A percentile compares a stretch with the other conserved stretches of the same genome.
These are phyloP conservation scores for Russula foetens DNA, from an alignment of 768 basidiomycete genomes.

Conservation along the genomic window DNA sequence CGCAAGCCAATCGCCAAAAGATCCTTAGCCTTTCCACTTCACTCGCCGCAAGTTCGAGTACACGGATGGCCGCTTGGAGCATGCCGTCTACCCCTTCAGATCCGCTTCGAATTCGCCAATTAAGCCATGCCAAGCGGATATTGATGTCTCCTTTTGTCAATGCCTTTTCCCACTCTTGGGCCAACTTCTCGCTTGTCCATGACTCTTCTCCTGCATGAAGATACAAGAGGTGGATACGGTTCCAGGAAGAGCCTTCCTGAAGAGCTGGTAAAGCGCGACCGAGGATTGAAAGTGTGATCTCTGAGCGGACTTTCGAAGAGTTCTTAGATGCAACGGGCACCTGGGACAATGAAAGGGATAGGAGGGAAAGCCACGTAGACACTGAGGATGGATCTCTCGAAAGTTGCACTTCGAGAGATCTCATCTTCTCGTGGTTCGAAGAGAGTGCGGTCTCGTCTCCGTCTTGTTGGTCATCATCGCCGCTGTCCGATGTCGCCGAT, in stretches of 20 bases:
- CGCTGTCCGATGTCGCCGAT: conserved; percentile 7
- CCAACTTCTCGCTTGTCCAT: conserved; percentile 50
- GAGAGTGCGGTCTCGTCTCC: neutral
- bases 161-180: conserved; percentile 63
- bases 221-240: conserved; percentile 49
- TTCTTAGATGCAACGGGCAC: conserved; percentile 62
- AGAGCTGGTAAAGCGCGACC: conserved; percentile 53
- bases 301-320: conserved; percentile 55
- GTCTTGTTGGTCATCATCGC: conserved; percentile 5
- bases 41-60: conserved; percentile 35
- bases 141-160: conserved; percentile 43
- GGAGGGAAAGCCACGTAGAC: conserved; percentile 52
- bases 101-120: conserved; percentile 55
- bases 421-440: conserved; percentile 52
- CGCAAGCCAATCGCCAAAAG: conserved; percentile 63
- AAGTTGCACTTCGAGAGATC: conserved; percentile 49
- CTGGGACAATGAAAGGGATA: conserved; percentile 54
- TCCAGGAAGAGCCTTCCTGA: conserved; percentile 41
- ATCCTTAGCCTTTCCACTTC: conserved; percentile 51
- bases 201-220: conserved; percentile 66
- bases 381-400: conserved; percentile 42
- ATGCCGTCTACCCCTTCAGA: conserved; percentile 44
- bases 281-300: conserved; percentile 62
- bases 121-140: conserved; percentile 74
- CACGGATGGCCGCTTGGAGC: conserved; percentile 42